phyloP scores from a whole-genome alignment of 176 grass and related monocot genomes.

The Hsuehochloa calcarea region DNA sequence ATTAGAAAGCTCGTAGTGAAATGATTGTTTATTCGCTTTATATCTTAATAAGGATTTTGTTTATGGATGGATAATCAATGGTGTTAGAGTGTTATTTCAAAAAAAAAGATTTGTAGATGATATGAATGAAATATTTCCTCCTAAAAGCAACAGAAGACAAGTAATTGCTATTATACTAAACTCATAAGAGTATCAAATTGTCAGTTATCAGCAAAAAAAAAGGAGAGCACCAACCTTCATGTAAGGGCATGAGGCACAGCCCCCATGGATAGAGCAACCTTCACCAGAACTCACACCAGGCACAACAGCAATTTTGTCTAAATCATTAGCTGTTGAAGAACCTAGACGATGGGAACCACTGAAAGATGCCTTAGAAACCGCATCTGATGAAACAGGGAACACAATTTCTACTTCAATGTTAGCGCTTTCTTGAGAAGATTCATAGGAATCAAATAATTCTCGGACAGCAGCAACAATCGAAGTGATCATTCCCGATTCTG shows the following conservation, averaged over 20 bases:
- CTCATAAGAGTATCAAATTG: not conserved
- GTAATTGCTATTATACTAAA: conserved; percentile 9
- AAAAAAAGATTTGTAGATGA: conserved; percentile 2
- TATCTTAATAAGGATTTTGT: not conserved
- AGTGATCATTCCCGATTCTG: conserved; percentile 98
- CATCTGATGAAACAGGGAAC: conserved; percentile 90
- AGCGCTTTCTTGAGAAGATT: conserved; percentile 39
- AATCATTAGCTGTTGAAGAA: conserved; percentile 38
- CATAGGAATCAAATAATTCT: conserved; percentile 52
- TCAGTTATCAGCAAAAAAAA: not conserved
- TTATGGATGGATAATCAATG: not conserved
- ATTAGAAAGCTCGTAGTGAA: not conserved
- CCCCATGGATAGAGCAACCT: conserved; percentile 97
- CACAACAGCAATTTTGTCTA: conserved; percentile 60
- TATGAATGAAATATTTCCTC: not conserved
- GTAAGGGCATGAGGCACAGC: conserved; percentile 94
- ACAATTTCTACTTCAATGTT: conserved; percentile 93
- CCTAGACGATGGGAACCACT: conserved; percentile 41
- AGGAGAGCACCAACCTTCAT: conserved; percentile 67
- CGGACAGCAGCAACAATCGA: conserved; percentile 78
- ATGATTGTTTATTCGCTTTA: not conserved
- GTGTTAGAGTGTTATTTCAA: not conserved
- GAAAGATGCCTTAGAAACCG: conserved; percentile 59
- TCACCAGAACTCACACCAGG: conserved; percentile 81
- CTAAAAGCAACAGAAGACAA: not conserved